These are phyloP conservation scores for Fusarium gaditjirri DNA, from an alignment of 2,329 filamentous ascomycete genomes.

Conservation along the genomic window DNA sequence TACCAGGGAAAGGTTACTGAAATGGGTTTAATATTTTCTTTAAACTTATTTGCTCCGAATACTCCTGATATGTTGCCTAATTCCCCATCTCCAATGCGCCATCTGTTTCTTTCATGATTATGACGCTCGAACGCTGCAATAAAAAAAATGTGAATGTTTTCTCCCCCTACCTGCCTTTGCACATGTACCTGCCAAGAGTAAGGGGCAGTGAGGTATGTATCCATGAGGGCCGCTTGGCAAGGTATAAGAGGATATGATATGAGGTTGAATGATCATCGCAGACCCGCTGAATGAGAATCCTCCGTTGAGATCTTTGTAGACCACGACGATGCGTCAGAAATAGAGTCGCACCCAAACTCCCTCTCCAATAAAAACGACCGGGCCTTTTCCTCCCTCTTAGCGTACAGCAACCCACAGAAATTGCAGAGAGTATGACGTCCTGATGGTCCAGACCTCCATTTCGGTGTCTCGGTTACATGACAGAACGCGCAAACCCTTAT, in stretches of 20 bases:
- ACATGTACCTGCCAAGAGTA: neutral
- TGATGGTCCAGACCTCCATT: constrained; percentile 9
- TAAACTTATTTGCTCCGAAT: neutral
- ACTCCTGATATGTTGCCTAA: neutral
- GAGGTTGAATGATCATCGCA: neutral
- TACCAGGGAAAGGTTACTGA: fast-evolving
- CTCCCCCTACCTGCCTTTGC: neutral
- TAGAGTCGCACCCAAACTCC: neutral
- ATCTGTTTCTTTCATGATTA: neutral
- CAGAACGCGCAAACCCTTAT: neutral
- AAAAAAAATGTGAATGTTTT: neutral
- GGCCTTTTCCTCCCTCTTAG: neutral
- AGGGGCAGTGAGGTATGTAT: neutral
- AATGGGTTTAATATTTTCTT: neutral
- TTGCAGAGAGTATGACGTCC: constrained; percentile 13
- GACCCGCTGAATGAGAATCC: neutral
- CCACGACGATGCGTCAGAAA: neutral
- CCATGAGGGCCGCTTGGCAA: neutral
- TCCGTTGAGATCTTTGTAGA: neutral
- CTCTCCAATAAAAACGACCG: neutral
- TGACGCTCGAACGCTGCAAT: neutral
- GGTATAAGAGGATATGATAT: too few species aligned
- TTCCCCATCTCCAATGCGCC: neutral
- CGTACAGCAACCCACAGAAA: constrained; percentile 19
- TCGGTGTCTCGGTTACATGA: constrained; percentile 2